Conservation (phyloP, 2,329 filamentous ascomycete species). For the Pestalotiopsis sp. region DNA sequence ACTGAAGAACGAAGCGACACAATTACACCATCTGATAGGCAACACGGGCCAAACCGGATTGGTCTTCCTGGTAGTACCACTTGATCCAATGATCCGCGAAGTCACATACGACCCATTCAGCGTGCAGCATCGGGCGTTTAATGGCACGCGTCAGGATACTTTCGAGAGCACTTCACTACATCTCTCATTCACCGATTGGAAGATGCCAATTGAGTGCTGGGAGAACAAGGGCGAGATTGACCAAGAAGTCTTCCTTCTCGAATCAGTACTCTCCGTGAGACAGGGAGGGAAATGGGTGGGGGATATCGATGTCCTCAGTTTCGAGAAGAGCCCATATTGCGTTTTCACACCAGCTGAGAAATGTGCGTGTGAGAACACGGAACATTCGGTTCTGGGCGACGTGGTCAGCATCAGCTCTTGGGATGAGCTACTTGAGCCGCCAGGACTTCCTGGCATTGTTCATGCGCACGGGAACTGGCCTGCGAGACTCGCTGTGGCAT, state of each 20-base stretch:
- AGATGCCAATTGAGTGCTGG: neutral
- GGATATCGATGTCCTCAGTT: neutral
- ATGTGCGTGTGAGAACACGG: neutral
- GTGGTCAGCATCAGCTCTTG: neutral
- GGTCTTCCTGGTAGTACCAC: neutral
- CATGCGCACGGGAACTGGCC: neutral
- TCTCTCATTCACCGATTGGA: neutral
- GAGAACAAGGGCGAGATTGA: neutral
- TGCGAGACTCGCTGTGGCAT: neutral
- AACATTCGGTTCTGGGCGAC: neutral
- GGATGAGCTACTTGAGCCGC: neutral
- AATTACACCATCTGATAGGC: neutral
- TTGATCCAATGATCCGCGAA: neutral
- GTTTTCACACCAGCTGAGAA: neutral
- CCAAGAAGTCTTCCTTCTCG: neutral
- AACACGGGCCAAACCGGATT: neutral
- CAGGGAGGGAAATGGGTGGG: neutral
- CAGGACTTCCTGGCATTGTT: neutral
- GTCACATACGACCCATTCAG: neutral
- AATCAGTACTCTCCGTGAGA: neutral
- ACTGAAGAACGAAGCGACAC: neutral
- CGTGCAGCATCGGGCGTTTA: neutral
- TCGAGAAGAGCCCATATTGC: neutral
- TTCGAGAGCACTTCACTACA: neutral
- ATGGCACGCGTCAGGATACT: neutral